phyloP scores from a whole-genome alignment of 352 stramenopile genomes.

The Thraustochytrium sp. region DNA sequence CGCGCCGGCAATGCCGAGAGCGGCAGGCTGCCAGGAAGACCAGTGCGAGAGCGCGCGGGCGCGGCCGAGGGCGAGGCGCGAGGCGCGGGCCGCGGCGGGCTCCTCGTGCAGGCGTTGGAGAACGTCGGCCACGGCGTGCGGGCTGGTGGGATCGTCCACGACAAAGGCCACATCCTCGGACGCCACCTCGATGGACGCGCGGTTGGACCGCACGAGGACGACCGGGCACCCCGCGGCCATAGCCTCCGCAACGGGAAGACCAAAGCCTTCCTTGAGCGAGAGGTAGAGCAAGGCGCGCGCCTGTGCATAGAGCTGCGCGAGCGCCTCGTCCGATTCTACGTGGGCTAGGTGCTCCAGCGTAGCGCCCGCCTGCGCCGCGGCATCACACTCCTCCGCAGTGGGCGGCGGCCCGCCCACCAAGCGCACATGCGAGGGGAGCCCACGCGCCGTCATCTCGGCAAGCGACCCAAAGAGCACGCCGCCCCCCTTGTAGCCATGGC shows the following conservation, averaged over 20 bases:
- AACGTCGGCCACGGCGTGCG: neutral
- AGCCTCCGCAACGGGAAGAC: conserved; percentile 51
- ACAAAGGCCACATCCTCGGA: conserved; percentile 31
- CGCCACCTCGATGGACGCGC: neutral
- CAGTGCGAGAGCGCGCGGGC: neutral
- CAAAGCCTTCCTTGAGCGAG: conserved; percentile 51
- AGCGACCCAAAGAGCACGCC: conserved; percentile 22
- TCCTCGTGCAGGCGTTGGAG: neutral
- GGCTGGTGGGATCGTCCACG: neutral
- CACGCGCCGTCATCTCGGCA: neutral
- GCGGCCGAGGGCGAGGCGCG: neutral
- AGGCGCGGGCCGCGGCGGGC: neutral
- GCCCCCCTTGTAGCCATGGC: conserved; percentile 50
- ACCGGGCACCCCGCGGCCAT: conserved; percentile 51
- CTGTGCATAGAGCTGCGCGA: conserved; percentile 44
- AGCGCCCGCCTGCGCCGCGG: neutral
- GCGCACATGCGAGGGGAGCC: neutral
- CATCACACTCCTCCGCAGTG: conserved; percentile 20
- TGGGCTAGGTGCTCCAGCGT: neutral
- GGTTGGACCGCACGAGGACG: conserved; percentile 22
- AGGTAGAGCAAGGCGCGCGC: conserved; percentile 48
- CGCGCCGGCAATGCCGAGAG: no score
- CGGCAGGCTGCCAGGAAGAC: neutral
- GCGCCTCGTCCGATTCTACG: conserved; percentile 15
- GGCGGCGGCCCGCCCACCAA: conserved; percentile 47